phyloP scores from a whole-genome alignment of 2,329 filamentous ascomycete genomes.

The Salinomyces thailandicus region DNA sequence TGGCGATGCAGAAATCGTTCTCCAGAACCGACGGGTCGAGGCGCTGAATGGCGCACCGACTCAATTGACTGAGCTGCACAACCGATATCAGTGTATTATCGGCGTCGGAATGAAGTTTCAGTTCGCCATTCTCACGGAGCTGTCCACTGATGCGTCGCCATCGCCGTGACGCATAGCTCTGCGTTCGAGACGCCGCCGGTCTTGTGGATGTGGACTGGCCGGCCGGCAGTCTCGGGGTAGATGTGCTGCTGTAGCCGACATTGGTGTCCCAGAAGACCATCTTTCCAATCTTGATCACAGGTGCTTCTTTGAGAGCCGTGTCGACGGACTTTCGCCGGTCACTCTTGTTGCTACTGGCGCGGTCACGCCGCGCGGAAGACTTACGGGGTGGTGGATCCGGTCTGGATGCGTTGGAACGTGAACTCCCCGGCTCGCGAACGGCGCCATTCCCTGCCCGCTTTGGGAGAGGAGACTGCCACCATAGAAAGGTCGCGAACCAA shows the following conservation, averaged over 20 bases:
- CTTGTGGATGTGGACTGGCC: constrained; percentile 19
- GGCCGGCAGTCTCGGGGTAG: constrained; percentile 8
- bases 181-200: constrained; percentile 45
- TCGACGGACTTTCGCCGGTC: constrained; percentile 35
- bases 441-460: constrained; percentile 27
- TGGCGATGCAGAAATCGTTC: constrained; percentile 86
- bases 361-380: constrained; percentile 14
- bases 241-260: constrained; percentile 39
- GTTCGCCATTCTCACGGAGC: constrained; percentile 85
- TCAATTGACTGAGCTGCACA: constrained; percentile 79
- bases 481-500: constrained; percentile 71
- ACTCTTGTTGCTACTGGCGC: constrained; percentile 20
- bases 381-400: constrained; percentile 10
- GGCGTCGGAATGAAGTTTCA: constrained; percentile 80
- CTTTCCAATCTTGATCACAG: constrained; percentile 78
- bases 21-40: constrained; percentile 84
- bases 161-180: constrained; percentile 48
- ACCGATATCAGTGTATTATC: constrained; percentile 71
- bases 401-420: neutral
- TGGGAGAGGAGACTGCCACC: constrained; percentile 58
- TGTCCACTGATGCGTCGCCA: constrained; percentile 91
- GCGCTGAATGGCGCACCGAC: constrained; percentile 80
- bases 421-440: constrained; percentile 7
- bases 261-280: constrained; percentile 70
- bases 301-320: constrained; percentile 54